Evolutionary conservation across 345 rosid species (phyloP).

Genomic region (Sisymbrium irio): DNA sequence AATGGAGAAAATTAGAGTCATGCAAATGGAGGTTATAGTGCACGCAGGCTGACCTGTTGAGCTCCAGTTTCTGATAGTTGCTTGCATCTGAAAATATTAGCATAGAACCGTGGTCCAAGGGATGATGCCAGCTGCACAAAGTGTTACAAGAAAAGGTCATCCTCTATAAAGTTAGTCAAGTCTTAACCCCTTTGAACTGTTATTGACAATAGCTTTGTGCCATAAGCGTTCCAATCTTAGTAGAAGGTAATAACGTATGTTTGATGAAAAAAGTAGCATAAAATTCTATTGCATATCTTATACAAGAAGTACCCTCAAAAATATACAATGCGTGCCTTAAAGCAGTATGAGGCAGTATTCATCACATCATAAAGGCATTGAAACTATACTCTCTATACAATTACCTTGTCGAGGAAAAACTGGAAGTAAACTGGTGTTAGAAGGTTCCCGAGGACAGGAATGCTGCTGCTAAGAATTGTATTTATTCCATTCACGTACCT

Average conservation of each 20-base stretch:
- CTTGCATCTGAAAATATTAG: slow-evolving; percentile 95
- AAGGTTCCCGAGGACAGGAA: slow-evolving; percentile 34
- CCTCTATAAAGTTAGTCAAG: slow-evolving; percentile 45
- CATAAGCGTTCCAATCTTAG: neutral
- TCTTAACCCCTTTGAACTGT: slow-evolving; percentile 18
- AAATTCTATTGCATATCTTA: neutral
- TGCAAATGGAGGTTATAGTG: slow-evolving; percentile 6
- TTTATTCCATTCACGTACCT: slow-evolving; percentile 43
- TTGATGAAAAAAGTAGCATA: neutral
- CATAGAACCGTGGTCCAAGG: slow-evolving; percentile 91
- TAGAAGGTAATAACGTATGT: neutral
- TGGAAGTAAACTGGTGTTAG: slow-evolving; percentile 39
- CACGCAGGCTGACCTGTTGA: slow-evolving; percentile 59
- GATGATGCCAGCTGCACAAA: slow-evolving; percentile 92
- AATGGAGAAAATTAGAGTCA: neutral
- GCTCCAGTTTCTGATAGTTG: slow-evolving; percentile 99
- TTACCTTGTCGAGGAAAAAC: slow-evolving; percentile 37
- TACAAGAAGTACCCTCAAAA: neutral
- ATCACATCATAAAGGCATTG: slow-evolving; percentile 38
- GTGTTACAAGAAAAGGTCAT: neutral
- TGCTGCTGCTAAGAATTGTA: slow-evolving; percentile 34
- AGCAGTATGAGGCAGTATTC: neutral
- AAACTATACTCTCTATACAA: neutral
- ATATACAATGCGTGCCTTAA: neutral
- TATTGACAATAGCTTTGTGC: neutral